A percentile compares a stretch with the other conserved stretches of the same genome.
phyloP scores from a whole-genome alignment of 345 rosid genomes.

The Salix viminalis region DNA sequence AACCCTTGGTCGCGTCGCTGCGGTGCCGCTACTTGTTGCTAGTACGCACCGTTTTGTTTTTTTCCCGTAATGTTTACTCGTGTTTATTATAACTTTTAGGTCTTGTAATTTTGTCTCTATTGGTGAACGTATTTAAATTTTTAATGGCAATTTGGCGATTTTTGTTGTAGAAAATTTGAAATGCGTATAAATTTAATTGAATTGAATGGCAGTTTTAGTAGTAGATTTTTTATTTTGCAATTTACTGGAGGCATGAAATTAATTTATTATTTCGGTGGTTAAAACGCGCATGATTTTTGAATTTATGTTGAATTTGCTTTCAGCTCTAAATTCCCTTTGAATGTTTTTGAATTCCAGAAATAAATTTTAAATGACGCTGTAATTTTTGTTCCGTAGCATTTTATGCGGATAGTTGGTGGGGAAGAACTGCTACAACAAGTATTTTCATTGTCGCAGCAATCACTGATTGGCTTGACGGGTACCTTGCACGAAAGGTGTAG shows the following conservation, averaged over 20 bases:
- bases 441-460: conserved; percentile 89
- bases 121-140: not conserved
- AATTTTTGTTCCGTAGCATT: conserved; percentile 50
- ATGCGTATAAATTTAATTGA: not conserved
- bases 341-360: not conserved
- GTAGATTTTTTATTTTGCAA: not conserved
- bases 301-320: not conserved
- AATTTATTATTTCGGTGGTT: not conserved
- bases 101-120: not conserved
- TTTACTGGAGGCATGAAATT: not conserved
- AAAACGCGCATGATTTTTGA: not conserved
- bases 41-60: conserved; percentile 38
- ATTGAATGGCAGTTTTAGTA: not conserved
- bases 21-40: conserved; percentile 76
- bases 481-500: conserved; percentile 84
- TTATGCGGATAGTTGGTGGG: conserved; percentile 88
- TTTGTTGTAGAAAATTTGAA: not conserved
- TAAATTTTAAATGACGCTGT: not conserved
- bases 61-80: not conserved
- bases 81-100: not conserved
- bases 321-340: not conserved
- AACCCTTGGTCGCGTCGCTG: conserved; percentile 92
- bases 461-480: conserved; percentile 99
- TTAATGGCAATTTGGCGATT: not conserved
- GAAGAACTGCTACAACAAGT: conserved; percentile 82